phyloP scores from a whole-genome alignment of 805 yeast genomes.

The Saturnispora besseyi region DNA sequence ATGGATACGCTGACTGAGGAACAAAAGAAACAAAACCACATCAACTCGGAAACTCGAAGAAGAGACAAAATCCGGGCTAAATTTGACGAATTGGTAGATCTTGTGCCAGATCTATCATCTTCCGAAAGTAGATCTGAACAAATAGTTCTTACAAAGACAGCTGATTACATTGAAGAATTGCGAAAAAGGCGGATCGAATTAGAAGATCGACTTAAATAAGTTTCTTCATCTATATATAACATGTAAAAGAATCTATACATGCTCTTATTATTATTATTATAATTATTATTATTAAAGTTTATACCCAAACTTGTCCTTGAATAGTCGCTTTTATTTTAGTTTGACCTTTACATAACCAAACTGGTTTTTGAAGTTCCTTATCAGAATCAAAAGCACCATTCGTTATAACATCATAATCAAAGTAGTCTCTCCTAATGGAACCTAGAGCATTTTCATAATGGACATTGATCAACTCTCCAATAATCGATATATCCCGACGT shows the following conservation, averaged over 20 bases:
- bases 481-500: constrained; percentile 30
- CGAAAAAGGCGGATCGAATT: constrained; percentile 11
- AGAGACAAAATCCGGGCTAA: constrained; percentile 78
- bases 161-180: constrained; percentile 42
- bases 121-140: constrained; percentile 76
- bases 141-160: constrained; percentile 52
- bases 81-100: constrained; percentile 62
- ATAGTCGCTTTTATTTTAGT: constrained; percentile 3
- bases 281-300: not conserved
- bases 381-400: not conserved
- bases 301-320: constrained; percentile 9
- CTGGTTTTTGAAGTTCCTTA: not conserved
- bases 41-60: constrained; percentile 66
- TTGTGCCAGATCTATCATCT: constrained; percentile 66
- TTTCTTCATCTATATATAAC: not conserved
- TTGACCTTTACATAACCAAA: constrained; percentile 3
- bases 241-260: not conserved
- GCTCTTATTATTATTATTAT: not conserved
- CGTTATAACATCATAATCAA: constrained; percentile 16
- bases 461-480: constrained; percentile 53
- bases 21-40: constrained; percentile 29
- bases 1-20: constrained; percentile 19
- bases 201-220: not conserved
- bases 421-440: constrained; percentile 36
- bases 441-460: constrained; percentile 61